A percentile compares a stretch with the other conserved stretches of the same genome.
Conservation (phyloP, 2,329 filamentous ascomycete species). For the Colletotrichum euphorbiae region DNA sequence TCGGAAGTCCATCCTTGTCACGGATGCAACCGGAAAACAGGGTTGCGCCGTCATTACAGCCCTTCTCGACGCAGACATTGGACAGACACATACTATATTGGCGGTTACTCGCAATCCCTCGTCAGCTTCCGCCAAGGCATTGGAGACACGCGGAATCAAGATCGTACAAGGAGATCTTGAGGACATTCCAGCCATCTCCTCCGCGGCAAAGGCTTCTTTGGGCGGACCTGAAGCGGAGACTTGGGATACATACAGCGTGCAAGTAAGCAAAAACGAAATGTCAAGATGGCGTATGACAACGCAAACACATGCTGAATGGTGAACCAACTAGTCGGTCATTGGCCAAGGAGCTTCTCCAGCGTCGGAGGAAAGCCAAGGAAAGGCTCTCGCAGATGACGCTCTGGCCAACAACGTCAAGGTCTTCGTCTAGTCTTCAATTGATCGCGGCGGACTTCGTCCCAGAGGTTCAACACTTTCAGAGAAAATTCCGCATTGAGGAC, state of each 20-base stretch:
- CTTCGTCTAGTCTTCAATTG: conserved; percentile 73
- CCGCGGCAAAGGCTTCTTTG: conserved; percentile 48
- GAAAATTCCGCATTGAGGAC: conserved; percentile 71
- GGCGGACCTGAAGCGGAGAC: conserved; percentile 46
- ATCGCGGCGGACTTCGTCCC: conserved; percentile 67
- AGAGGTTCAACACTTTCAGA: conserved; percentile 72
- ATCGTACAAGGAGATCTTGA: conserved; percentile 68
- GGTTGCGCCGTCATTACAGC: conserved; percentile 57
- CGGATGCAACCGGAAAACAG: conserved; percentile 62
- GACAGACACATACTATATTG: conserved; percentile 46
- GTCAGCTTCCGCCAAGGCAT: conserved; percentile 61
- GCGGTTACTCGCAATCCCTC: conserved; percentile 68
- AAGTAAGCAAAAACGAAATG: conserved; percentile 47
- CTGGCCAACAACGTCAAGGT: conserved; percentile 66
- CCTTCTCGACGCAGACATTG: conserved; percentile 47
- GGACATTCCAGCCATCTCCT: conserved; percentile 60
- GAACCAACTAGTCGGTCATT: background rate
- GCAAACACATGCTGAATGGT: background rate
- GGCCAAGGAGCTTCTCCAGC: conserved; percentile 7
- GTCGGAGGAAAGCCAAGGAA: conserved; percentile 63
- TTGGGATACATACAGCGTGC: conserved; percentile 72
- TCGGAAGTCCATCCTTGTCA: conserved; percentile 51
- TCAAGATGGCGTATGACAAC: too few relatives aligned
- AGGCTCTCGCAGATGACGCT: conserved; percentile 67
- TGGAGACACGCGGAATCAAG: conserved; percentile 57